Conservation (phyloP, 306 rosid genomes). For the Cucurbita moschata region DNA sequence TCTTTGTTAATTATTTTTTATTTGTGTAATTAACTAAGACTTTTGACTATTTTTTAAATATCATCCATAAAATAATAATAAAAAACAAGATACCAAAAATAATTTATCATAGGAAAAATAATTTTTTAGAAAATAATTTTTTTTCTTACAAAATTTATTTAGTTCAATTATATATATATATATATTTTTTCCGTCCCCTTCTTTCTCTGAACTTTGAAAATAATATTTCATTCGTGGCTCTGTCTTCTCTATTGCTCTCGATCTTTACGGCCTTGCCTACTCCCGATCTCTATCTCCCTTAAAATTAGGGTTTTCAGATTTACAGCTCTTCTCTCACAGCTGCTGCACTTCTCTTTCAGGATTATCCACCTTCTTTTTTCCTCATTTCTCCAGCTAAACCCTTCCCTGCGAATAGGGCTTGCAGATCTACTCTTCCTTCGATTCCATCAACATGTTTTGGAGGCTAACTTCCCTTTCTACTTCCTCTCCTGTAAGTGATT, state of each 20-base stretch:
- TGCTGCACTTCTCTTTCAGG: constrained; percentile 6
- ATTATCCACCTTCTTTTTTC: constrained; percentile 6
- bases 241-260: constrained; percentile 22
- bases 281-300: constrained; percentile 36
- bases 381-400: neutral
- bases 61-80: too few relatives aligned
- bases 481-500: constrained; percentile 76
- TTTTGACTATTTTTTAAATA: too few relatives aligned
- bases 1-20: too few relatives aligned
- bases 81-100: too few relatives aligned
- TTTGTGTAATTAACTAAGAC: too few relatives aligned
- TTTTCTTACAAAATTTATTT: neutral
- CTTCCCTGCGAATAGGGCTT: constrained; percentile 23
- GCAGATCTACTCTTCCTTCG: constrained; percentile 32
- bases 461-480: constrained; percentile 87
- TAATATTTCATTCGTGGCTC: constrained; percentile 8
- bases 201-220: constrained; percentile 7
- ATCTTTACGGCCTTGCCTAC: constrained; percentile 48
- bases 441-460: constrained; percentile 73
- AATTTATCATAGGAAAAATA: too few relatives aligned
- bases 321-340: constrained; percentile 6
- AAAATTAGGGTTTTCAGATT: constrained; percentile 75
- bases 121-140: too few relatives aligned
- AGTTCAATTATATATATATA: neutral
- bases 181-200: neutral